Percentiles rank a stretch among this genome's conserved stretches.
Conservation (phyloP, 2,329 filamentous ascomycete species). For the Phaeomoniella chlamydospora region DNA sequence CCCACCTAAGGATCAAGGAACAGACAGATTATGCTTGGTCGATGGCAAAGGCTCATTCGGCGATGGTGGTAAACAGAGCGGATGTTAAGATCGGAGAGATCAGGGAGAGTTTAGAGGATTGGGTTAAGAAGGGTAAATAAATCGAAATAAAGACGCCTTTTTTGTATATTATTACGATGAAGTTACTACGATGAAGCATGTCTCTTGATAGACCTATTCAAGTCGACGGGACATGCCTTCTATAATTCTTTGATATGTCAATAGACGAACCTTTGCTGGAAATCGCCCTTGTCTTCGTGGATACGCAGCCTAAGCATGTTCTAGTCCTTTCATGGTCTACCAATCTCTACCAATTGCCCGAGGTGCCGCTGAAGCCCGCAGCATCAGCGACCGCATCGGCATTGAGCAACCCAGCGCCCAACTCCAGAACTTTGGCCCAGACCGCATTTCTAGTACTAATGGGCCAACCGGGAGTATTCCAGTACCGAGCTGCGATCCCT, state of each 20-base stretch:
- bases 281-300: too few species aligned
- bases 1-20: conserved; percentile 60
- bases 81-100: conserved; percentile 67
- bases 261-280: too few species aligned
- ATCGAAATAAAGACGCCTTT: too few species aligned
- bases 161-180: too few species aligned
- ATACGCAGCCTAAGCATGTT: too few species aligned
- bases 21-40: conserved; percentile 54
- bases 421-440: conserved; percentile 41
- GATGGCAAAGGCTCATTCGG: conserved; percentile 60
- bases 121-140: conserved; percentile 84
- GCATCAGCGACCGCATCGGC: conserved; percentile 45
- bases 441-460: conserved; percentile 39
- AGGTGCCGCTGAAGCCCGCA: conserved; percentile 14
- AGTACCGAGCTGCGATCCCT: conserved; percentile 46
- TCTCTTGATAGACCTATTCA: too few species aligned
- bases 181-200: too few species aligned
- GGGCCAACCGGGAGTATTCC: conserved; percentile 45
- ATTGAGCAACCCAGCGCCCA: conserved; percentile 46
- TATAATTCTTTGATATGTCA: too few species aligned
- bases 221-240: too few species aligned
- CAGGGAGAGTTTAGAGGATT: conserved; percentile 66
- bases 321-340: too few species aligned
- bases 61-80: conserved; percentile 56
- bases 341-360: conserved; percentile 3